phyloP scores from a whole-genome alignment of 257 asterid species.

The Osmanthus fragrans region DNA sequence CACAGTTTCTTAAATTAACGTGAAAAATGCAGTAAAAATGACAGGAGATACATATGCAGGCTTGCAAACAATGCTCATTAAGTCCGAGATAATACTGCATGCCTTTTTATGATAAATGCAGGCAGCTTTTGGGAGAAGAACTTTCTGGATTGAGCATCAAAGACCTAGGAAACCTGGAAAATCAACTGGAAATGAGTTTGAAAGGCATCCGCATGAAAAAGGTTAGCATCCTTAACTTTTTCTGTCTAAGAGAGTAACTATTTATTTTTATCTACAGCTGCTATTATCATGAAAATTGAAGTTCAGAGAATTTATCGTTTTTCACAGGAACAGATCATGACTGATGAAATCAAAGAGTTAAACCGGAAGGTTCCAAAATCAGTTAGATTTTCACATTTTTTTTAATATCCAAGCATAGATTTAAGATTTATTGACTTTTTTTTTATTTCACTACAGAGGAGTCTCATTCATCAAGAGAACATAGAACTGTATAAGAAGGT shows the following conservation, averaged over 20 bases:
- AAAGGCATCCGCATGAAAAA: slow-evolving; percentile 47
- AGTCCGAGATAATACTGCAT: slow-evolving; percentile 9
- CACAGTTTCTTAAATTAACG: not conserved
- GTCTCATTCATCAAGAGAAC: slow-evolving; percentile 52
- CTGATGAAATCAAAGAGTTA: slow-evolving; percentile 57
- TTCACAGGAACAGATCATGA: slow-evolving; percentile 53
- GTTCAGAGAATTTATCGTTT: slow-evolving; percentile 13
- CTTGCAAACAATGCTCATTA: not conserved
- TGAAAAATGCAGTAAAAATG: not conserved
- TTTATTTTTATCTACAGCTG: not conserved
- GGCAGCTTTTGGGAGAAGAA: slow-evolving; percentile 72
- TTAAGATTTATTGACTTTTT: not conserved
- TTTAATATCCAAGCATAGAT: slow-evolving; percentile 4
- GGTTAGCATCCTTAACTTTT: slow-evolving; percentile 26
- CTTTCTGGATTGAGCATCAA: slow-evolving; percentile 59
- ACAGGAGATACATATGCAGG: not conserved
- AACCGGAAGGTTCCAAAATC: slow-evolving; percentile 41
- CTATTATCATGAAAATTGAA: not conserved
- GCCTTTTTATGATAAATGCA: slow-evolving; percentile 23
- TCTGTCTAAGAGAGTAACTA: not conserved
- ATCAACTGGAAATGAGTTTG: slow-evolving; percentile 58
- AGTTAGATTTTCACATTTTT: slow-evolving; percentile 10
- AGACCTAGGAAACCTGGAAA: slow-evolving; percentile 66
- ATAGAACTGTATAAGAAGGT: slow-evolving; percentile 50
- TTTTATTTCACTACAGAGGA: slow-evolving; percentile 40